Conservation (phyloP, 2,329 filamentous ascomycete species). For the Neobulgaria alba region DNA sequence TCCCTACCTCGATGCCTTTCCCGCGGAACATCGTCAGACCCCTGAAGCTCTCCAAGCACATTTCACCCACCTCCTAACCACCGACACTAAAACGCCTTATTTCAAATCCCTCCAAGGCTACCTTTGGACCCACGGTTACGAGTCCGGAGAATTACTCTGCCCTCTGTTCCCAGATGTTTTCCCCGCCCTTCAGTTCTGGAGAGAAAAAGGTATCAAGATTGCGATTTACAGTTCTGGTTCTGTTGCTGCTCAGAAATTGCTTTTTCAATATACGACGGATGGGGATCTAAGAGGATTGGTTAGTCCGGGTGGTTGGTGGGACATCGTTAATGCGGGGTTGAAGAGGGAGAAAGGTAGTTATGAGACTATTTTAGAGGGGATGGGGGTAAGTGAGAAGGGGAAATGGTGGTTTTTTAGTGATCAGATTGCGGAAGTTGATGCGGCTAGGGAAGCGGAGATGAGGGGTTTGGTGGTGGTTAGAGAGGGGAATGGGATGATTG, state of each 20-base stretch:
- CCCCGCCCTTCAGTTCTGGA: slow-evolving; percentile 52
- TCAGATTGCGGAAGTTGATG: slow-evolving; percentile 61
- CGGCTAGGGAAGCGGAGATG: slow-evolving; percentile 55
- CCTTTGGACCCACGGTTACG: slow-evolving; percentile 69
- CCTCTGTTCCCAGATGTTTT: slow-evolving; percentile 68
- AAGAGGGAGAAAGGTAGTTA: slow-evolving; percentile 65
- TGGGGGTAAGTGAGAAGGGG: slow-evolving; percentile 28
- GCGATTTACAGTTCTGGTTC: slow-evolving; percentile 79
- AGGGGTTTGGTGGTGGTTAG: slow-evolving; percentile 52
- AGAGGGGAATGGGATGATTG: slow-evolving; percentile 61
- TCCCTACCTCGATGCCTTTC: slow-evolving; percentile 63
- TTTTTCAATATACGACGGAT: slow-evolving; percentile 56
- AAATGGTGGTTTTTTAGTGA: slow-evolving; percentile 75
- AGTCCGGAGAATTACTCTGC: slow-evolving; percentile 58
- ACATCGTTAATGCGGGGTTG: slow-evolving; percentile 70
- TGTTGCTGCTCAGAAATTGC: slow-evolving; percentile 69
- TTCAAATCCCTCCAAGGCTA: slow-evolving; percentile 74
- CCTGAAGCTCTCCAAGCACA: slow-evolving; percentile 55
- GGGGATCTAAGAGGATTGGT: slow-evolving; percentile 49
- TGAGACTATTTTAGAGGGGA: slow-evolving; percentile 34
- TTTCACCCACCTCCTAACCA: slow-evolving; percentile 59
- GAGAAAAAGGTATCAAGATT: slow-evolving; percentile 44
- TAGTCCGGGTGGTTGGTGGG: slow-evolving; percentile 57
- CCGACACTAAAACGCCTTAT: slow-evolving; percentile 68
- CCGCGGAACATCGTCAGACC: slow-evolving; percentile 50